Evolutionary conservation across 352 stramenopile species (phyloP), one percentile per base, ranked within the genome.

Genomic region (Pythium grandisporangium): DNA sequence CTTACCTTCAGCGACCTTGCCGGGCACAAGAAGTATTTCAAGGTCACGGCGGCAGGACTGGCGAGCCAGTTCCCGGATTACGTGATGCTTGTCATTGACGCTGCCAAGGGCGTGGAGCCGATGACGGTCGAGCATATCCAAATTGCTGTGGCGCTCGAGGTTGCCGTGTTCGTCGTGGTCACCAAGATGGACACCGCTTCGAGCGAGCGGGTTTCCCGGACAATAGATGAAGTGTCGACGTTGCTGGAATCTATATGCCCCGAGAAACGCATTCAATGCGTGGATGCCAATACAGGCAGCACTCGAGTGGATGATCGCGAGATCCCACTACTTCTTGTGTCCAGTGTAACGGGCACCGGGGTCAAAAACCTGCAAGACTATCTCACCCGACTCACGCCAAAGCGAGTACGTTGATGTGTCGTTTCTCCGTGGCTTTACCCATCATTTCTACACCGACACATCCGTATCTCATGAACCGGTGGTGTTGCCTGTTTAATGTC

Each of bases 1-100:
- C 70, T 87, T 25, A 84, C 70, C 8, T 51, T 87, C 29, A 86
- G 72, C 43, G 82, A 95, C 48, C 33, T 92, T 13, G 82, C 80
- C 14, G 82, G 81, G 13, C 76, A 92, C 53, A 74, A 85, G 27
- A 85, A 92, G 32, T 96, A 96, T 54, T 70, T 95, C 21, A 95
- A 95, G 51, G 82, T 88, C 32, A 95, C 85, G 7, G 54, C 86
- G 10, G 82, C 79, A 2, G 85, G 79, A 3, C 55, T 96, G 23
- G 74, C 77, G 8, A 82, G 82, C 22, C 76, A 89, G 39, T 89
- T 88, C 32, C 79, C 82, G 0, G 79, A 95, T 56, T 93, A 94
- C 45, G 71, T 73, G 0, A 85, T 96, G 69, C 63, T 96, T 5
- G 73, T 91, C 7, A 61, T 91, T 17, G 80, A 93, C 58, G 63